These are phyloP conservation scores for Yamadazyma pseudoaaseri DNA, from an alignment of 1,139 yeast species.

Conservation along the genomic window DNA sequence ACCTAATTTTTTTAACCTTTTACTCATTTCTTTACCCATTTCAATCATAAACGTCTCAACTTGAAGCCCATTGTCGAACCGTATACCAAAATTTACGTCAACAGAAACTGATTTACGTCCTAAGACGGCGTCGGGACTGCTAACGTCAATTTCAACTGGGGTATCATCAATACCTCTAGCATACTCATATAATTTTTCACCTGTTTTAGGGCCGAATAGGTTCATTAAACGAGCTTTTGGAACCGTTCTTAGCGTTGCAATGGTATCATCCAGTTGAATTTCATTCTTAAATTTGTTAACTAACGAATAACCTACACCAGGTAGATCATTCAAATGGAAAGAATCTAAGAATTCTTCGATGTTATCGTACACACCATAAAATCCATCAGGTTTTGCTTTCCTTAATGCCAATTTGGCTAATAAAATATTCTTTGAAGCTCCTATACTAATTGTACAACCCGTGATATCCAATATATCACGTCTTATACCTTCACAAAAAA, in stretches of 20 bases:
- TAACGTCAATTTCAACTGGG: slow-evolving; percentile 45
- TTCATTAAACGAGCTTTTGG: slow-evolving; percentile 35
- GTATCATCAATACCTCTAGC: slow-evolving; percentile 69
- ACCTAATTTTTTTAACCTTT: slow-evolving; percentile 47
- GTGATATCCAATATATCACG: slow-evolving; percentile 45
- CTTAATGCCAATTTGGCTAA: slow-evolving; percentile 76
- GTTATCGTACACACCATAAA: slow-evolving; percentile 32
- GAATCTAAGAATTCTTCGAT: slow-evolving; percentile 36
- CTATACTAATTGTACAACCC: slow-evolving; percentile 72
- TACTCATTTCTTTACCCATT: slow-evolving; percentile 58
- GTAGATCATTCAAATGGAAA: slow-evolving; percentile 59
- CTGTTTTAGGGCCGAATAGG: slow-evolving; percentile 68
- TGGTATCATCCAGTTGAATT: slow-evolving; percentile 13
- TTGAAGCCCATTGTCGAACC: slow-evolving; percentile 62
- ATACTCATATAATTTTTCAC: slow-evolving; percentile 57
- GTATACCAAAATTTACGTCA: slow-evolving; percentile 88
- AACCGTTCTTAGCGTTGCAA: slow-evolving; percentile 36
- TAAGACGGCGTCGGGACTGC: slow-evolving; percentile 40
- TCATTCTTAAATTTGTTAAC: slow-evolving; percentile 14
- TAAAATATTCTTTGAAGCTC: slow-evolving; percentile 68
- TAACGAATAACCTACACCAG: slow-evolving; percentile 77
- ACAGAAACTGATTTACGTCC: slow-evolving; percentile 78
- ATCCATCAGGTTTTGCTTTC: slow-evolving; percentile 81
- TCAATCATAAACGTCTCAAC: slow-evolving; percentile 61
- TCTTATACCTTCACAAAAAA: slow-evolving; percentile 43